Evolutionary conservation across 148 eudicot species (phyloP), one percentile per base, ranked within the genome.

Genomic region (Spergularia marina): DNA sequence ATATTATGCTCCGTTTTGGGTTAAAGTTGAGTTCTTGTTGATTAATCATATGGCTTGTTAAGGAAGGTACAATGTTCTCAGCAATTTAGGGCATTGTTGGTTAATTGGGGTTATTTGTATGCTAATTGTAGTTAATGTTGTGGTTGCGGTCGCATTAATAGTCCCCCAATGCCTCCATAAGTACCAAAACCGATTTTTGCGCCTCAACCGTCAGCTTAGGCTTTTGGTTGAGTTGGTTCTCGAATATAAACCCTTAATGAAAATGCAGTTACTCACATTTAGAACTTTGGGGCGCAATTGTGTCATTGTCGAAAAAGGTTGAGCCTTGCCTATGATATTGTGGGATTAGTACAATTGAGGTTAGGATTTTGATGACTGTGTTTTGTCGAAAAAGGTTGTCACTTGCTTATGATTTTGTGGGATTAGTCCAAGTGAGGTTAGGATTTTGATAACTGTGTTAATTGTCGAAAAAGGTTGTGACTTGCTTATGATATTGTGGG

Each of bases 401-500:
- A 2, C 64, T 60, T 60, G 64, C 64, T 60, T 21, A 60, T 23
- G 36, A 20, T 20, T 21, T 20, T 60, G 64, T 23, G 13, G 39
- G 34, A 8, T 20, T 65, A 41, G 23, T 55, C 9, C 34, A 39
- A 53, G 4, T 3, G 12, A 4, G 40, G 3, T 23, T 62, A 44
- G 34, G 34, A 16, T 30, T 30, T 54, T 16, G 16, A 54, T 12
- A 6, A 54, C 15, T 54, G 57, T 15, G 36, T 21, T 21, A 34
- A 56, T 16, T 56, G 59, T n/a, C 20, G n/a, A n/a, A 3, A 2
- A 56, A 62, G 30, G 41, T 25, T 25, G 65, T 1, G 39, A 12
- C 65, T 60, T 60, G 65, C 65, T 60, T 60, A 60, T 25, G 36
- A 21, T 60, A 60, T 20, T 60, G 65, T 25, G 13, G 39, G 34